phyloP scores from a whole-genome alignment of 2,329 filamentous ascomycete genomes.

The Colletotrichum acutatum region DNA sequence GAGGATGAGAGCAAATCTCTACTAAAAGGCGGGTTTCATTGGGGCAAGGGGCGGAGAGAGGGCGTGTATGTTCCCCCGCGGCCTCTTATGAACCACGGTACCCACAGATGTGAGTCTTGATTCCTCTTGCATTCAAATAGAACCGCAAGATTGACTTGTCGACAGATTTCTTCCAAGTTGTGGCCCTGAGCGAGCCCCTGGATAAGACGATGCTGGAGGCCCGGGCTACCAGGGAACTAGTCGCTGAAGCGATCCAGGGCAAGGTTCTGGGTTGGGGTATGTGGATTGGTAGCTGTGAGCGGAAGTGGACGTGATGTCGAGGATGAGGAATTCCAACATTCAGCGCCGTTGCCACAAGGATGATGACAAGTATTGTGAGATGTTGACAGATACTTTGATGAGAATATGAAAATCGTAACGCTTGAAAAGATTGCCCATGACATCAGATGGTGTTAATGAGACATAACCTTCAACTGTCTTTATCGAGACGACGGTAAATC shows the following conservation, averaged over 20 bases:
- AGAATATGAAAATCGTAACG: background rate
- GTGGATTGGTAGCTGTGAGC: slow-evolving; percentile 59
- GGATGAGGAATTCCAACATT: background rate
- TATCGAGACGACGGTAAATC: background rate
- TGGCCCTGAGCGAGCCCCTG: slow-evolving; percentile 58
- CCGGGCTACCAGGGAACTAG: slow-evolving; percentile 53
- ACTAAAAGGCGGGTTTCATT: slow-evolving; percentile 58
- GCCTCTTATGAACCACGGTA: slow-evolving; percentile 61
- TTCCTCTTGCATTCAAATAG: background rate
- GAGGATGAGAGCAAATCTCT: slow-evolving; percentile 41
- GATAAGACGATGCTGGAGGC: slow-evolving; percentile 49
- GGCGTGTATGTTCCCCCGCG: slow-evolving; percentile 57
- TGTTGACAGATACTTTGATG: background rate
- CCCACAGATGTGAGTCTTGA: slow-evolving; percentile 56
- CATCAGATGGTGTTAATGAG: background rate
- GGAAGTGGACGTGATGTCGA: slow-evolving; percentile 43
- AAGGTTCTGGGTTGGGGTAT: slow-evolving; percentile 62
- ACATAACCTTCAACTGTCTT: background rate
- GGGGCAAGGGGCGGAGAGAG: slow-evolving; percentile 53
- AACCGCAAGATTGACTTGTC: background rate
- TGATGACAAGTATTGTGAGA: background rate
- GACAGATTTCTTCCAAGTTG: slow-evolving; percentile 59
- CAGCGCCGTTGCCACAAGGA: background rate
- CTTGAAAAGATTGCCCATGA: background rate
- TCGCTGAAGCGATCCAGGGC: slow-evolving; percentile 54